Percentiles rank a stretch among this genome's conserved stretches.
Evolutionary conservation across 305 asterid genomes (phyloP).

Genomic region (Salvia sclarea): DNA sequence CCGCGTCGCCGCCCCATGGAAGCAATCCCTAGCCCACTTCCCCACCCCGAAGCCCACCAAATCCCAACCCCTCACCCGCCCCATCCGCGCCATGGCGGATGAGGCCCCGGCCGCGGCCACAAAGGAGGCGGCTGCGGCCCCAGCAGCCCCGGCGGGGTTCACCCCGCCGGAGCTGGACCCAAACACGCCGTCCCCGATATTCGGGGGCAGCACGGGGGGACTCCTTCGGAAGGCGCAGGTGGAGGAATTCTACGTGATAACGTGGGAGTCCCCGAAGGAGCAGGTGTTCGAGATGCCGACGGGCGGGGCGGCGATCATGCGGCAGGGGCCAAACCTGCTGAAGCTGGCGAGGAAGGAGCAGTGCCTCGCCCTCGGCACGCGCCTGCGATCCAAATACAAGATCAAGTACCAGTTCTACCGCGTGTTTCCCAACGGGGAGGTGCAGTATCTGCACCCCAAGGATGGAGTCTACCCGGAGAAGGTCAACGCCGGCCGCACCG

Average conservation of each 20-base stretch:
- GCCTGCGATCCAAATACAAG: constrained; percentile 86
- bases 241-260: constrained; percentile 87
- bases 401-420: constrained; percentile 85
- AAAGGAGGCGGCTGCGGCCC: background rate
- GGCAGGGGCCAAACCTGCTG: constrained; percentile 80
- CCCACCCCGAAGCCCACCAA: constrained; percentile 43
- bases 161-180: constrained; percentile 94
- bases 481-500: constrained; percentile 81
- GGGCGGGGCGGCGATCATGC: constrained; percentile 96
- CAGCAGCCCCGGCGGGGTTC: constrained; percentile 73
- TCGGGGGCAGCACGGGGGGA: constrained; percentile 95
- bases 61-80: constrained; percentile 36
- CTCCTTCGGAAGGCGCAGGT: constrained; percentile 85
- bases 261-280: constrained; percentile 92
- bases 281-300: constrained; percentile 97
- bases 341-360: constrained; percentile 90
- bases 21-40: constrained; percentile 51
- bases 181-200: constrained; percentile 90
- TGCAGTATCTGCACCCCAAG: constrained; percentile 87
- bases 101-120: constrained; percentile 41
- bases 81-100: constrained; percentile 71
- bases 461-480: constrained; percentile 97
- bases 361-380: constrained; percentile 83
- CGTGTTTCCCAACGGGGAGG: constrained; percentile 93
- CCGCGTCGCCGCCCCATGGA: constrained; percentile 57